Conservation (phyloP, 2,329 filamentous ascomycete genomes). For the Phoma sp. region DNA sequence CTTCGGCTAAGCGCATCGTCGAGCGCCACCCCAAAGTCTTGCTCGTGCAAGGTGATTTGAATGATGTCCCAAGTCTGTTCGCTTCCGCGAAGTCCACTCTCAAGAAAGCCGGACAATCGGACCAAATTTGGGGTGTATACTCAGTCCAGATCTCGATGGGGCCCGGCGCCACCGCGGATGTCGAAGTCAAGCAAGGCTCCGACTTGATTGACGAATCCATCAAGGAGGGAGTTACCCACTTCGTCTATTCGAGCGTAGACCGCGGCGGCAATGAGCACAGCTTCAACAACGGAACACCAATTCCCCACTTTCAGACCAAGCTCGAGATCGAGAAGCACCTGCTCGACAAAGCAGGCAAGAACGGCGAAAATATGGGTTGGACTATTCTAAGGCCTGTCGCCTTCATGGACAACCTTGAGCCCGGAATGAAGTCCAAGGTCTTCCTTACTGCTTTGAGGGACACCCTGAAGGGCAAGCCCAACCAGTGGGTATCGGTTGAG, state of each 20-base stretch:
- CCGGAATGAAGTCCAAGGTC: slow-evolving; percentile 56
- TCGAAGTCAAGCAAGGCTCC: slow-evolving; percentile 63
- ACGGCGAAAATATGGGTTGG: slow-evolving; percentile 60
- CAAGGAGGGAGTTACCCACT: slow-evolving; percentile 62
- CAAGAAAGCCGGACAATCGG: slow-evolving; percentile 40
- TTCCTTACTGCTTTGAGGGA: slow-evolving; percentile 56
- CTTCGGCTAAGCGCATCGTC: slow-evolving; percentile 57
- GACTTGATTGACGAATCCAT: slow-evolving; percentile 65
- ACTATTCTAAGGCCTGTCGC: slow-evolving; percentile 67
- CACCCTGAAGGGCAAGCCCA: slow-evolving; percentile 50
- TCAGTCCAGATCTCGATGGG: slow-evolving; percentile 63
- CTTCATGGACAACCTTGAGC: slow-evolving; percentile 67
- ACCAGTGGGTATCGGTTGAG: slow-evolving; percentile 50
- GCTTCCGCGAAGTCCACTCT: slow-evolving; percentile 48
- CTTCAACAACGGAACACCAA: slow-evolving; percentile 53
- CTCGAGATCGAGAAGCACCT: slow-evolving; percentile 68
- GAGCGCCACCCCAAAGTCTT: slow-evolving; percentile 57
- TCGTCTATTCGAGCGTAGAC: slow-evolving; percentile 70
- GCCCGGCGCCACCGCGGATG: slow-evolving; percentile 50
- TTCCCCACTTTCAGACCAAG: slow-evolving; percentile 70
- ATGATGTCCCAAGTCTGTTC: slow-evolving; percentile 60
- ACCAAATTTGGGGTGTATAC: slow-evolving; percentile 65
- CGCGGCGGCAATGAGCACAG: slow-evolving; percentile 63
- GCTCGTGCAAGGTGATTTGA: slow-evolving; percentile 65
- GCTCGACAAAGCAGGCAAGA: slow-evolving; percentile 52